Percentiles rank a stretch among this genome's conserved stretches.
phyloP scores from a whole-genome alignment of 495 filamentous ascomycete genomes.

The Neohortaea acidophila region DNA sequence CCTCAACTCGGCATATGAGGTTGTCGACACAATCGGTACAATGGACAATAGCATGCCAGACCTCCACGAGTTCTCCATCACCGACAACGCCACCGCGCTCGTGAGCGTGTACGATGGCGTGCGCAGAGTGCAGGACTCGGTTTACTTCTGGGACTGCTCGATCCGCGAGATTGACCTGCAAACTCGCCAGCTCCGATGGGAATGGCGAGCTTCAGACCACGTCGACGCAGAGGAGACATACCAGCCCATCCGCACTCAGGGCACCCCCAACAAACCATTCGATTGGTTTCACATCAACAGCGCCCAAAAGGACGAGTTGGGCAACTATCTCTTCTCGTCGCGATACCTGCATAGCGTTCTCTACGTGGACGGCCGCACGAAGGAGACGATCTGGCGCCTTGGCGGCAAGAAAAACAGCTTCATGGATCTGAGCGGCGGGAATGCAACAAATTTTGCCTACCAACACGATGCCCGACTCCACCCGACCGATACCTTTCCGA shows the following conservation, averaged over 20 bases:
- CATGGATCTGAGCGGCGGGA: constrained; percentile 11
- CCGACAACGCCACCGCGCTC: constrained; percentile 16
- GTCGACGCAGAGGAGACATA: constrained; percentile 20
- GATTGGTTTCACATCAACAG: constrained; percentile 27
- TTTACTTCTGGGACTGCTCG: constrained; percentile 19
- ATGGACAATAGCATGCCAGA: constrained; percentile 10
- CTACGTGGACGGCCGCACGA: constrained; percentile 20
- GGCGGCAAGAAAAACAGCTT: constrained; percentile 21
- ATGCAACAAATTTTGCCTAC: constrained; percentile 18
- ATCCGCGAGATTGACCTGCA: constrained; percentile 23
- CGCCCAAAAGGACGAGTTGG: constrained; percentile 21
- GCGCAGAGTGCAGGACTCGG: constrained; percentile 8
- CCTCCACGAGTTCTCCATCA: constrained; percentile 16
- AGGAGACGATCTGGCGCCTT: constrained; percentile 19
- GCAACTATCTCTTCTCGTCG: constrained; percentile 23
- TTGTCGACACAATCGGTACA: constrained; percentile 4
- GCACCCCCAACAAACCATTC: constrained; percentile 13
- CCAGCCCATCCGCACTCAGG: constrained; percentile 4
- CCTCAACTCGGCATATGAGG: constrained; percentile 17
- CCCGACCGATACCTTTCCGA: constrained; percentile 1
- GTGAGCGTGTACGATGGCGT: neutral
- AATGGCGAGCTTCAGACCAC: constrained; percentile 32
- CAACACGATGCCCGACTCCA: constrained; percentile 22
- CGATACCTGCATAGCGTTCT: constrained; percentile 17
- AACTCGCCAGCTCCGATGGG: constrained; percentile 23